Evolutionary conservation across 2,329 filamentous ascomycete genomes (phyloP).

Genomic region (Alternaria infectoria): DNA sequence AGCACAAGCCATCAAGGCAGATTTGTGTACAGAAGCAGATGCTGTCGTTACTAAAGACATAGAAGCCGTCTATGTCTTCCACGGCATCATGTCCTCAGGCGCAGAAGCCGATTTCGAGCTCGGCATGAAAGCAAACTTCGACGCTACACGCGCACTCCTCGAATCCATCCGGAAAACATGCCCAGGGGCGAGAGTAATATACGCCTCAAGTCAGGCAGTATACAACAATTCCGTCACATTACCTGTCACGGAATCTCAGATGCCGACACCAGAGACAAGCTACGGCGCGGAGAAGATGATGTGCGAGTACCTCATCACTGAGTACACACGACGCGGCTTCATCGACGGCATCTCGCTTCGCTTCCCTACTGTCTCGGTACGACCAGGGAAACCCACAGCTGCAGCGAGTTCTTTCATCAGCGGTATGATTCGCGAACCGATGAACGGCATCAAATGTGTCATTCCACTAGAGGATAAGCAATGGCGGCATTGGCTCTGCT

Average conservation of each 20-base stretch:
- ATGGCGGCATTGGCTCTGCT: constrained; percentile 62
- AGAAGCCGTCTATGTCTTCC: constrained; percentile 59
- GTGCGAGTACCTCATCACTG: constrained; percentile 64
- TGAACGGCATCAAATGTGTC: constrained; percentile 58
- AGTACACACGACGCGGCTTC: constrained; percentile 63
- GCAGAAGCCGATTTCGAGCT: constrained; percentile 65
- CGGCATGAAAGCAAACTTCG: constrained; percentile 63
- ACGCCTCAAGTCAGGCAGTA: constrained; percentile 65
- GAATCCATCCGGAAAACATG: constrained; percentile 57
- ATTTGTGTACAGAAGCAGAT: constrained; percentile 50
- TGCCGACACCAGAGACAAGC: constrained; percentile 64
- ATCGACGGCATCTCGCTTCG: constrained; percentile 63
- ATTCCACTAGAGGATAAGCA: constrained; percentile 54
- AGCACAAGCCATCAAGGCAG: constrained; percentile 56
- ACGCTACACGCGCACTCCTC: constrained; percentile 60
- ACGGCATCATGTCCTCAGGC: constrained; percentile 69
- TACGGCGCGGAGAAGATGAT: constrained; percentile 68
- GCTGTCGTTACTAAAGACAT: constrained; percentile 16
- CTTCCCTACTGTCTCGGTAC: constrained; percentile 65
- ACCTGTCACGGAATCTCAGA: constrained; percentile 34
- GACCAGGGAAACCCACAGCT: constrained; percentile 62
- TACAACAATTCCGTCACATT: constrained; percentile 60
- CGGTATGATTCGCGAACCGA: constrained; percentile 67
- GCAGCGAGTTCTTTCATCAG: constrained; percentile 66
- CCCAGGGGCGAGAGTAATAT: constrained; percentile 62